phyloP scores from a whole-genome alignment of 495 filamentous ascomycete species.

The Articulospora tetracladia region DNA sequence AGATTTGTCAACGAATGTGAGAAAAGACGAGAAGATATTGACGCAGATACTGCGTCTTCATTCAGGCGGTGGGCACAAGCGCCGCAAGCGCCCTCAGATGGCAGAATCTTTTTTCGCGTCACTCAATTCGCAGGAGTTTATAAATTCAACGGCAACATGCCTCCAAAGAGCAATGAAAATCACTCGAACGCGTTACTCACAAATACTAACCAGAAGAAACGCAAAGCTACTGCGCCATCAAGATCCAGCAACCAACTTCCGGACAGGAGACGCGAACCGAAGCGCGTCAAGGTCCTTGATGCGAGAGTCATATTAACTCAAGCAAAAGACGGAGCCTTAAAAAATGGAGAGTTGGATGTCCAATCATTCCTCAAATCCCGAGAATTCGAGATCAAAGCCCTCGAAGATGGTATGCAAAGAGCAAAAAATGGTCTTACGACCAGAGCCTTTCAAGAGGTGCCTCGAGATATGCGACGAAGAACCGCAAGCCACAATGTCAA shows the following conservation, averaged over 20 bases:
- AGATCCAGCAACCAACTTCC: constrained; percentile 11
- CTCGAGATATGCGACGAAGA: constrained; percentile 74
- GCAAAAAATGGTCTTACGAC: constrained; percentile 63
- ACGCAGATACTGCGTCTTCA: no score
- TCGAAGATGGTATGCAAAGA: constrained; percentile 73
- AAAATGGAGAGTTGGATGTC: constrained; percentile 75
- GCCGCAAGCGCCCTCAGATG: no score
- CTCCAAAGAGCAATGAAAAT: constrained; percentile 4
- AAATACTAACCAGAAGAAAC: constrained; percentile 12
- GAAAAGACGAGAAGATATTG: no score
- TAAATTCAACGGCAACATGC: constrained; percentile 10
- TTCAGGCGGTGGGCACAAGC: no score
- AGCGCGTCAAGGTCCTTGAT: constrained; percentile 64
- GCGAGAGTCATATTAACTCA: constrained; percentile 72
- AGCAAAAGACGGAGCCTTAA: constrained; percentile 63
- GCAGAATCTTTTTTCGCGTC: neutral
- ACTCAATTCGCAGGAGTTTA: neutral
- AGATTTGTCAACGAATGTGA: no score
- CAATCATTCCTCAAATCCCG: constrained; percentile 76
- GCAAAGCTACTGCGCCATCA: constrained; percentile 18
- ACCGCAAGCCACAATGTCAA: constrained; percentile 96
- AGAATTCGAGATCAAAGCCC: constrained; percentile 81
- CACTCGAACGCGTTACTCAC: neutral
- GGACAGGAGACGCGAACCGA: constrained; percentile 31
- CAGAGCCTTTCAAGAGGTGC: constrained; percentile 86